A percentile compares a stretch with the other conserved stretches of the same genome.
Conservation (phyloP, 768 basidiomycete genomes). For the Mycena venus region DNA sequence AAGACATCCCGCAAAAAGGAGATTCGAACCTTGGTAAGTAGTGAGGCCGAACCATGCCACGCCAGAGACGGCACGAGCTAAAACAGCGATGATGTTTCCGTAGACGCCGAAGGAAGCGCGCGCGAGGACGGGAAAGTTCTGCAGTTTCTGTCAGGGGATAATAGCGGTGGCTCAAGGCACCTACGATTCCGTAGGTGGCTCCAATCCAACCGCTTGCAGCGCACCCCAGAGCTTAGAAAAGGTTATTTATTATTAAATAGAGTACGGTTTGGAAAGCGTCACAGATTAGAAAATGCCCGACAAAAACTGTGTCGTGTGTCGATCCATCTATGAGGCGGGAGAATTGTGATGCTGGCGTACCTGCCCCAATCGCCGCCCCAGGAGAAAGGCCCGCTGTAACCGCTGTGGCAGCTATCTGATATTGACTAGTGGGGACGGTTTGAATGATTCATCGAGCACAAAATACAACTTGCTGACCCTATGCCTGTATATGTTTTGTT, state of each 20-base stretch:
- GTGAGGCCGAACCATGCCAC: slow-evolving; percentile 35
- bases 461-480: neutral
- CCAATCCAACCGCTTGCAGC: slow-evolving; percentile 35
- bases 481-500: slow-evolving; percentile 10
- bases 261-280: neutral
- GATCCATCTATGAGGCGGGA: neutral
- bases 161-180: neutral
- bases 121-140: slow-evolving; percentile 36
- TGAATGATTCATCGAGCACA: neutral
- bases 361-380: slow-evolving; percentile 34
- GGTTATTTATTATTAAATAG: neutral
- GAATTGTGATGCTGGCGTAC: neutral
- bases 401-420: slow-evolving; percentile 35
- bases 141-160: neutral
- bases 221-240: slow-evolving; percentile 24
- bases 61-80: slow-evolving; percentile 32
- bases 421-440: slow-evolving; percentile 28
- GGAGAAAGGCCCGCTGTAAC: slow-evolving; percentile 34
- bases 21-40: slow-evolving; percentile 30
- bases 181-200: slow-evolving; percentile 33
- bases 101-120: slow-evolving; percentile 32
- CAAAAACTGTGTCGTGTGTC: slow-evolving; percentile 10
- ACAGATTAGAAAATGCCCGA: slow-evolving; percentile 37
- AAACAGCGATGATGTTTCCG: slow-evolving; percentile 31
- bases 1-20: neutral